Base-by-base conservation (phyloP, 805 yeast genomes). In the Cyberlindnera meyerae region DNA sequence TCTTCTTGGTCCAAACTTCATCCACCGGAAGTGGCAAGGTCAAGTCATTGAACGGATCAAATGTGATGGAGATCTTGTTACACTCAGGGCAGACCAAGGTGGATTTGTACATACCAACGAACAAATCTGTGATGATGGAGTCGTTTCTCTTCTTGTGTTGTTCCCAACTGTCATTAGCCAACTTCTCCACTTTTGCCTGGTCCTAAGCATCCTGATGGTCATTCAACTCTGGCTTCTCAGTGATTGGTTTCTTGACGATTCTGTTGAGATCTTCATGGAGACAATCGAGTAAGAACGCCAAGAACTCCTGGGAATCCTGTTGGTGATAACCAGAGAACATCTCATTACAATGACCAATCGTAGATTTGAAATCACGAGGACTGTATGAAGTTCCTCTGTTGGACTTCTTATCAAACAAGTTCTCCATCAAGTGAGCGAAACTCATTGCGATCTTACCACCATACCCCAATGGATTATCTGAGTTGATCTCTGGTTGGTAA, bases 241-340 rank as follows among this genome's bases (percentile, higher is more conserved):
- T 75, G 46, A 80, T 81, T 1, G 97, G 97, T 55, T 93, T 93
- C 25, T 82, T 64, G 8, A 74, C 55, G 20, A 90, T 80, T 38
- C 96, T 68, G 54, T 93, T 93, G 45, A 90, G 66, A 60, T 90
- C 97, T 58, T 90, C 97, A 55, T 90, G 97, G 25, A 90, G 63
- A 2, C 93, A 88, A 60, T 90, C 96, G 18, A 90, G 65, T 22
- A 90, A 59, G 68, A 84, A 90, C 21, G 94, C 89, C 34, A 88
- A 70, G 53, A 90, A 82, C 55, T 90, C 97, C 56, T 89, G 96
- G 2, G 96, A 84, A 55, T 90, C 97, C 53, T 90, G 97, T 57
- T 90, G 97, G 40, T 75, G 77, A 48, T 79, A 81, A 3, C 86
- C 94, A 0, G 80, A 73, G 63, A 88, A 90, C 69, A 82, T 73